These are phyloP conservation scores for Ceratobasidium theobromae DNA, from an alignment of 1,284 basidiomycete species.

Conservation along the genomic window DNA sequence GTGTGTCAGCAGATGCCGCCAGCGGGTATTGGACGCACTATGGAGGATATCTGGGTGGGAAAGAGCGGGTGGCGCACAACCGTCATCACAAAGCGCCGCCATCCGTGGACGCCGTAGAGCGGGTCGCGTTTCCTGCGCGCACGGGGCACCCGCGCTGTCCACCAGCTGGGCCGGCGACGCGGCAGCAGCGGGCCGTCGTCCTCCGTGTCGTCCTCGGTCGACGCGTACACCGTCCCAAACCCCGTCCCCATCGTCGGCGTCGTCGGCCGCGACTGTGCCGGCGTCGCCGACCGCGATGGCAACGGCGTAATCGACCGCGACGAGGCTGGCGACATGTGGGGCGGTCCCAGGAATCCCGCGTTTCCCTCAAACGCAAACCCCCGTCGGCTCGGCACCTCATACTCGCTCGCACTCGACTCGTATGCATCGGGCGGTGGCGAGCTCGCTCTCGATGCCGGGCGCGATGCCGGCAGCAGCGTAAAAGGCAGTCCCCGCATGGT, in stretches of 20 bases:
- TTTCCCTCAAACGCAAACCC: not conserved
- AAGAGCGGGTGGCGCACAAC: constrained; percentile 73
- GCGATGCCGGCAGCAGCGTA: constrained; percentile 18
- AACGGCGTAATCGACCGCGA: constrained; percentile 22
- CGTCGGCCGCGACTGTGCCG: constrained; percentile 20
- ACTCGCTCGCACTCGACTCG: constrained; percentile 24
- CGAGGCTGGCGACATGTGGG: constrained; percentile 12
- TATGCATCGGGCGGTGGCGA: constrained; percentile 12
- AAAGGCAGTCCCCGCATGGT: constrained; percentile 28
- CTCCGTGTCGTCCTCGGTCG: constrained; percentile 70
- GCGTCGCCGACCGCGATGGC: constrained; percentile 22
- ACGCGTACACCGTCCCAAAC: constrained; percentile 22
- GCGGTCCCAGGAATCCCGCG: constrained; percentile 1
- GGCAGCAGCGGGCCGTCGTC: constrained; percentile 72
- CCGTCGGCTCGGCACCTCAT: constrained; percentile 15
- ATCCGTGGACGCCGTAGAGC: constrained; percentile 22
- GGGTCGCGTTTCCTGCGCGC: constrained; percentile 23
- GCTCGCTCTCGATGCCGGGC: constrained; percentile 4
- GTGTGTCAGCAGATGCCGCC: constrained; percentile 10
- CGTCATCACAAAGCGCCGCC: constrained; percentile 55
- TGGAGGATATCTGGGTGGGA: constrained; percentile 77
- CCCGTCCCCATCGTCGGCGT: constrained; percentile 29
- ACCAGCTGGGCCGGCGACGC: constrained; percentile 15
- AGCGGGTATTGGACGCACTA: constrained; percentile 53
- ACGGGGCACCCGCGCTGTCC: not conserved